Evolutionary conservation across 140 eudicot genomes (phyloP).

Genomic region (Flaveria floridana): DNA sequence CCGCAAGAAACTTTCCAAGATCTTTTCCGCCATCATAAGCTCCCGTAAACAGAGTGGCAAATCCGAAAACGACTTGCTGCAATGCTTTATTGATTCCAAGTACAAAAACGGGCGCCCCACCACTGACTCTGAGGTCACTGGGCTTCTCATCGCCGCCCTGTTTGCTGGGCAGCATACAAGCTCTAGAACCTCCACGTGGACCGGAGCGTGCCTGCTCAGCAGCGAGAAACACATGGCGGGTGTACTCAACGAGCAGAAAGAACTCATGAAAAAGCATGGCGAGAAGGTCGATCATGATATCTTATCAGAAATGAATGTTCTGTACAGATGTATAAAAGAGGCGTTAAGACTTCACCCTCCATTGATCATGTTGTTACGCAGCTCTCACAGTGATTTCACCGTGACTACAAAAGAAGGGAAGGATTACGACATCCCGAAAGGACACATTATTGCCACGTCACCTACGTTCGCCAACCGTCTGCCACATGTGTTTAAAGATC

Average conservation of each 20-base stretch:
- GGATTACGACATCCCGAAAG: constrained; percentile 85
- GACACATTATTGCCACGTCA: constrained; percentile 87
- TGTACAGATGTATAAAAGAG: constrained; percentile 84
- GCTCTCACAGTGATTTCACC: constrained; percentile 75
- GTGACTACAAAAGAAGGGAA: constrained; percentile 75
- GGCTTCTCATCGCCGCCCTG: constrained; percentile 87
- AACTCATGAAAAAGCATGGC: constrained; percentile 56
- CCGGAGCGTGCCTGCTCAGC: constrained; percentile 82
- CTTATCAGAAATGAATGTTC: constrained; percentile 76
- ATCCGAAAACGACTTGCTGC: constrained; percentile 67
- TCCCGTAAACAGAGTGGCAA: constrained; percentile 75
- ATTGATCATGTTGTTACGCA: constrained; percentile 76
- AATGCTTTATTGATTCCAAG: constrained; percentile 87
- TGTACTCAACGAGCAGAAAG: constrained; percentile 69
- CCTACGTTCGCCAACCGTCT: constrained; percentile 86
- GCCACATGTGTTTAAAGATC: constrained; percentile 75
- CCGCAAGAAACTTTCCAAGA: constrained; percentile 66
- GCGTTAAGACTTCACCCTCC: constrained; percentile 96
- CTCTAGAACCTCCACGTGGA: constrained; percentile 87
- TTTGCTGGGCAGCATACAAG: constrained; percentile 97
- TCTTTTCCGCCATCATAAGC: constrained; percentile 62
- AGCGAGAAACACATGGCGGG: constrained; percentile 53
- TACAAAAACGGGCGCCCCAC: constrained; percentile 93
- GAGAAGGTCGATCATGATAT: constrained; percentile 68
- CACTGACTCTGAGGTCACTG: constrained; percentile 77